Evolutionary conservation across 2,329 filamentous ascomycete genomes (phyloP).

Genomic region (Diaporthe velutina): DNA sequence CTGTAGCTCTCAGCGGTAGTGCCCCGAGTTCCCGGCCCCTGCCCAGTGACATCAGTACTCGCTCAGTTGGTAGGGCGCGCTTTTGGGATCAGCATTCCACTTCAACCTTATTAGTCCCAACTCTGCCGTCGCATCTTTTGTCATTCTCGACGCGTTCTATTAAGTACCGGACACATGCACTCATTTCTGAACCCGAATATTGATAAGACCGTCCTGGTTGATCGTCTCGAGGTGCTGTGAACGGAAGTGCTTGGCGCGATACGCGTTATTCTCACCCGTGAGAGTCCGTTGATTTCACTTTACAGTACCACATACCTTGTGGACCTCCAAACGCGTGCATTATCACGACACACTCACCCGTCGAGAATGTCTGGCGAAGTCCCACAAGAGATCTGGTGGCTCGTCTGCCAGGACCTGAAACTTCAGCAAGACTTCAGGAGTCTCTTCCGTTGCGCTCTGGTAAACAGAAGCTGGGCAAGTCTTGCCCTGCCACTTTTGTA

Average conservation of each 20-base stretch:
- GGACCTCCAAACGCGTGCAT: background rate
- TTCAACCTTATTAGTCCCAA: background rate
- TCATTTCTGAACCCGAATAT: background rate
- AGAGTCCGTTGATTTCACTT: background rate
- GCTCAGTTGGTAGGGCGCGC: background rate
- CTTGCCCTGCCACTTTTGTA: constrained; percentile 74
- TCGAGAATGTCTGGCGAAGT: constrained; percentile 46
- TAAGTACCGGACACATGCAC: background rate
- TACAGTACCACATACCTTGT: background rate
- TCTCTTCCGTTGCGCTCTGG: constrained; percentile 70
- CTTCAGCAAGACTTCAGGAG: constrained; percentile 68
- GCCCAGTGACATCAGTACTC: constrained; percentile 29
- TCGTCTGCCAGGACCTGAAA: constrained; percentile 72
- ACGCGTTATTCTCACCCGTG: background rate
- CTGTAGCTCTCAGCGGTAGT: background rate
- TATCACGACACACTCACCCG: background rate
- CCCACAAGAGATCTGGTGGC: constrained; percentile 70
- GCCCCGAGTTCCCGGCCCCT: constrained; percentile 1
- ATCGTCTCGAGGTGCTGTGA: background rate
- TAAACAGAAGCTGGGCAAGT: constrained; percentile 67
- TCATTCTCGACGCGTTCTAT: constrained; percentile 14
- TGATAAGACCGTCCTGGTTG: background rate
- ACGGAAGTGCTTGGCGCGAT: background rate
- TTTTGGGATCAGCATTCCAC: constrained; percentile 6
- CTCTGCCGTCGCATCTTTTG: background rate